Base-by-base conservation (phyloP, 352 stramenopile species). In the Phytophthora rubi region DNA sequence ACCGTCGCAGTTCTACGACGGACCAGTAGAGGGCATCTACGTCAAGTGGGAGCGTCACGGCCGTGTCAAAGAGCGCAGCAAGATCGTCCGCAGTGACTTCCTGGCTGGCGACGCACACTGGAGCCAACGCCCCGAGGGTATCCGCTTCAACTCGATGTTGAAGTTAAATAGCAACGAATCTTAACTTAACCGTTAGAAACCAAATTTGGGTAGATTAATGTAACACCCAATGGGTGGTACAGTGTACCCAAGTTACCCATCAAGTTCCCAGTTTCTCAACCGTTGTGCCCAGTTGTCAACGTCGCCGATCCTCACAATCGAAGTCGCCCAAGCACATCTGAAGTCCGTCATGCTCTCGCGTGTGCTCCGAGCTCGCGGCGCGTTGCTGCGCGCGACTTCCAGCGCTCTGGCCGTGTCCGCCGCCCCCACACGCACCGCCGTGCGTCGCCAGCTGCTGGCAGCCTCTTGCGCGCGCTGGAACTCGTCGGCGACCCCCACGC, bases 11-110 rank as follows among this genome's bases (percentile, higher is more conserved):
- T 82, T 81, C 23, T 86, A 84, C 60, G 73, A 86, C 59, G 78
- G 81, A 2, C 71, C 69, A 28, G 48, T 86, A 15, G 83, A 90
- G 53, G 81, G 83, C 12, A 28, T 90, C 5, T 88, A 88, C 60
- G 52, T 90, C 53, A 91, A 86, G 33, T 91, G 81, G 81, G 81
- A 90, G 47, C 51, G 60, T 4, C 60, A 66, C 6, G 78, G 76
- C 9, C 59, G 55, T 32, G 77, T 93, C 37, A 72, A 71, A 45
- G 79, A 88, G 30, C 77, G 82, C 26, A 76, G 74, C 37, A 93
- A 93, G 62, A 66, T 93, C 57, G 83, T 91, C 30, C 83, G 85
- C 21, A 77, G 69, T 15, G 76, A 93, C 74, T 93, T 93, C 58
- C 70, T 93, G 18, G 63, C 62, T 3, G 85, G 85, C 8, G 87